A percentile compares a stretch with the other conserved stretches of the same genome.
These are phyloP conservation scores for Fagopyrum esculentum DNA, from an alignment of 148 eudicot species.

Conservation along the genomic window DNA sequence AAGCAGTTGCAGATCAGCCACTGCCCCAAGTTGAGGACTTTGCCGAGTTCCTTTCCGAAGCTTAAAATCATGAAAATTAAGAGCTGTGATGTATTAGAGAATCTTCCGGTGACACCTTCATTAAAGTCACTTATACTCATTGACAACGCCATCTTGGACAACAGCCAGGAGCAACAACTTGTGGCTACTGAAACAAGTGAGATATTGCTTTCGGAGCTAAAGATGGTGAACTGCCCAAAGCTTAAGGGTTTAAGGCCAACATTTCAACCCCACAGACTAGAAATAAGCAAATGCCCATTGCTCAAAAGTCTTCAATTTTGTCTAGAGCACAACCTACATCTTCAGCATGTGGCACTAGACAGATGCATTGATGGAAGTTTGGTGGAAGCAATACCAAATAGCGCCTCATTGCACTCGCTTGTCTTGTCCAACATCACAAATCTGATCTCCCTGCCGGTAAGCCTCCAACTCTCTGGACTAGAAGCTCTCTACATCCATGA, in stretches of 20 bases:
- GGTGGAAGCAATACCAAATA: slow-evolving; percentile 21
- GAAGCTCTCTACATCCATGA: slow-evolving; percentile 2
- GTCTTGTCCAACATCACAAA: slow-evolving; percentile 29
- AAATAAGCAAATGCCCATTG: background rate
- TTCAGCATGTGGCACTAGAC: slow-evolving; percentile 27
- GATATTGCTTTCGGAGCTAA: background rate
- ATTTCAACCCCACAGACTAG: background rate
- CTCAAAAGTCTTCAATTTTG: background rate
- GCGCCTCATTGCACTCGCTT: slow-evolving; percentile 24
- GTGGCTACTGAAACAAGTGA: background rate
- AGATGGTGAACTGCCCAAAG: slow-evolving; percentile 1
- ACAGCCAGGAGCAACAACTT: background rate
- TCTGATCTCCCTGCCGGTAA: slow-evolving; percentile 9
- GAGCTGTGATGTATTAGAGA: slow-evolving; percentile 19
- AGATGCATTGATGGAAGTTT: slow-evolving; percentile 16
- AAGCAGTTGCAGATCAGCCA: slow-evolving; percentile 1
- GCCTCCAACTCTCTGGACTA: background rate
- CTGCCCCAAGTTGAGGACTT: slow-evolving; percentile 22
- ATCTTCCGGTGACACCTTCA: slow-evolving; percentile 18
- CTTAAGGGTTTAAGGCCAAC: background rate
- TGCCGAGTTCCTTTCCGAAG: slow-evolving; percentile 14
- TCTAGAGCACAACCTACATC: slow-evolving; percentile 13
- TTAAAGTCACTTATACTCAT: background rate
- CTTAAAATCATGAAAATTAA: slow-evolving; percentile 21
- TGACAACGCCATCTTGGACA: background rate